A percentile compares a stretch with the other conserved stretches of the same genome.
phyloP scores from a whole-genome alignment of 805 yeast genomes.

The Candida alai region DNA sequence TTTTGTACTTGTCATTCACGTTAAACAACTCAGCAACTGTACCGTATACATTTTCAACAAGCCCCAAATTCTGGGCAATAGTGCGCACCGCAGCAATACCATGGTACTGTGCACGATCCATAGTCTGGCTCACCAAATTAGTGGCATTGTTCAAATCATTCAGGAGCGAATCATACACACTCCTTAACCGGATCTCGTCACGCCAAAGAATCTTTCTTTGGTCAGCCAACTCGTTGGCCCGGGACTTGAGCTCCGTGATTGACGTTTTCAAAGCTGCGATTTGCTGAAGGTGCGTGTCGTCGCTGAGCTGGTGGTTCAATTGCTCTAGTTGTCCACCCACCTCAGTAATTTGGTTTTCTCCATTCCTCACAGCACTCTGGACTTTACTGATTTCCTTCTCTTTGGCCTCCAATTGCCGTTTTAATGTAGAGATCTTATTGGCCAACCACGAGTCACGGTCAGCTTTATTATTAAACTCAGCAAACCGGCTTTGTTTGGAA shows the following conservation, averaged over 20 bases:
- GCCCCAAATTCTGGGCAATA: slow-evolving; percentile 56
- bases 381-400: slow-evolving; percentile 21
- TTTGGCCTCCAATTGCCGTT: slow-evolving; percentile 24
- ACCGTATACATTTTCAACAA: slow-evolving; percentile 65
- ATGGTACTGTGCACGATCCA: slow-evolving; percentile 64
- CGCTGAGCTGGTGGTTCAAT: slow-evolving; percentile 12
- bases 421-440: slow-evolving; percentile 42
- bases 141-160: slow-evolving; percentile 57
- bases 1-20: slow-evolving; percentile 76
- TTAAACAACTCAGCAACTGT: slow-evolving; percentile 79
- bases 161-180: slow-evolving; percentile 51
- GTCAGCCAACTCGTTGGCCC: slow-evolving; percentile 50
- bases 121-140: slow-evolving; percentile 61
- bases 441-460: slow-evolving; percentile 71
- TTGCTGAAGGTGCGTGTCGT: slow-evolving; percentile 8
- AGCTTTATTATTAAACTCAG: slow-evolving; percentile 49
- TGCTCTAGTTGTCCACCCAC: slow-evolving; percentile 13
- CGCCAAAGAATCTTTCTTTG: slow-evolving; percentile 75
- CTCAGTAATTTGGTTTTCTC: slow-evolving; percentile 23
- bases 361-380: slow-evolving; percentile 14
- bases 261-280: slow-evolving; percentile 18
- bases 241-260: slow-evolving; percentile 38
- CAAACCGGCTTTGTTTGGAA: slow-evolving; percentile 67
- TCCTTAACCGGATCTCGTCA: slow-evolving; percentile 61
- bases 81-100: slow-evolving; percentile 69